Evolutionary conservation across 1,139 yeast genomes (phyloP).

Genomic region (Groenewaldozyma auringiensis): DNA sequence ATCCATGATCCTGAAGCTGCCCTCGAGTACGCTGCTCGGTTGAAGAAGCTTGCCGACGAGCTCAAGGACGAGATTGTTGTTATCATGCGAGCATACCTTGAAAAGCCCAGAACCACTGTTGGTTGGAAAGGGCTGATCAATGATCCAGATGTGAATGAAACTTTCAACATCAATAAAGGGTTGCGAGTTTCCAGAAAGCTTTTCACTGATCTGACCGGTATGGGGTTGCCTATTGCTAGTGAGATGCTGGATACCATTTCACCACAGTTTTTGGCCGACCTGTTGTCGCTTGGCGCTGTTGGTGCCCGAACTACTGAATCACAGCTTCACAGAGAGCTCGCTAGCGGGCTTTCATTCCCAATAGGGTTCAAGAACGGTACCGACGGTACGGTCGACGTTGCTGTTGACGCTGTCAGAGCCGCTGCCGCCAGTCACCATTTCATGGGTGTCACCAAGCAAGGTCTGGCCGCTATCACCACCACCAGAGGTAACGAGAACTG

Average conservation of each 20-base stretch:
- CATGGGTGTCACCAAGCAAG: conserved; percentile 95
- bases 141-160: conserved; percentile 90
- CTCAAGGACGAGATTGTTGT: conserved; percentile 68
- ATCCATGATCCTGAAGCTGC: conserved; percentile 90
- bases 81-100: conserved; percentile 95
- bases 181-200: conserved; percentile 78
- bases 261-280: conserved; percentile 92
- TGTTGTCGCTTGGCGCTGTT: conserved; percentile 91
- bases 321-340: conserved; percentile 93
- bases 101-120: conserved; percentile 97
- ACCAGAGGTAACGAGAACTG: conserved; percentile 85
- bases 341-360: conserved; percentile 96
- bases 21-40: conserved; percentile 70
- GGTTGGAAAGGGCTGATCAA: conserved; percentile 99
- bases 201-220: conserved; percentile 72
- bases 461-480: conserved; percentile 91
- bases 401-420: conserved; percentile 89
- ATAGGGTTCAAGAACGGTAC: conserved; percentile 98
- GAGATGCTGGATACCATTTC: conserved; percentile 98
- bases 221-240: conserved; percentile 78
- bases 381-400: conserved; percentile 89
- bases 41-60: conserved; percentile 60
- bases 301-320: conserved; percentile 99
- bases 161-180: conserved; percentile 94
- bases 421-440: conserved; percentile 92